These are phyloP conservation scores for Arthroderma sp. DNA, from an alignment of 2,329 filamentous ascomycete genomes.

Conservation along the genomic window DNA sequence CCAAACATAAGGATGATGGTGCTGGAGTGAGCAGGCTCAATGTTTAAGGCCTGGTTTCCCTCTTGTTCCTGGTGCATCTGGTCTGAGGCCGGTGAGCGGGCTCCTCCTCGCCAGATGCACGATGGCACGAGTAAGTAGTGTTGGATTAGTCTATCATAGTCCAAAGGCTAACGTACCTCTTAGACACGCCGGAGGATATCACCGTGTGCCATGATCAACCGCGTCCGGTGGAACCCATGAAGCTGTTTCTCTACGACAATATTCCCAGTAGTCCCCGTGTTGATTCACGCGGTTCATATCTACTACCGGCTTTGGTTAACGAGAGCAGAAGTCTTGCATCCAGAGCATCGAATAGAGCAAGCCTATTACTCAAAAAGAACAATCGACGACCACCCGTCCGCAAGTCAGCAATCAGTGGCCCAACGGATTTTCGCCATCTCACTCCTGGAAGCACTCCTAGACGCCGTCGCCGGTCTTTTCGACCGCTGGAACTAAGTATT, in stretches of 20 bases:
- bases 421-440: constrained; percentile 32
- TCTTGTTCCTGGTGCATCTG: constrained; percentile 30
- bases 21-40: constrained; percentile 30
- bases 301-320: constrained; percentile 30
- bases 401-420: constrained; percentile 32
- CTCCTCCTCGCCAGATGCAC: constrained; percentile 17
- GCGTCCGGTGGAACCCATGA: constrained; percentile 37
- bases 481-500: constrained; percentile 38
- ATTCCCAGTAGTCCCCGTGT: constrained; percentile 25
- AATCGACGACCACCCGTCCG: constrained; percentile 21
- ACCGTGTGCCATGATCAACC: constrained; percentile 36
- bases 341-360: constrained; percentile 32
- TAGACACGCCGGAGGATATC: constrained; percentile 30
- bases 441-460: constrained; percentile 2
- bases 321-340: constrained; percentile 30
- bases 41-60: constrained; percentile 30
- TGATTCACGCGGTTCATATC: constrained; percentile 23
- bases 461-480: constrained; percentile 20
- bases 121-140: not conserved
- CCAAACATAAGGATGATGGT: constrained; percentile 7
- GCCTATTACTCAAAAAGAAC: constrained; percentile 28
- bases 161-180: not conserved
- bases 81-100: constrained; percentile 20
- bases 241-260: constrained; percentile 32
- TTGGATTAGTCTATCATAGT: not conserved